A percentile compares a stretch with the other conserved stretches of the same genome.
phyloP scores from a whole-genome alignment of 2,329 filamentous ascomycete species.

The Talaromyces sp. region DNA sequence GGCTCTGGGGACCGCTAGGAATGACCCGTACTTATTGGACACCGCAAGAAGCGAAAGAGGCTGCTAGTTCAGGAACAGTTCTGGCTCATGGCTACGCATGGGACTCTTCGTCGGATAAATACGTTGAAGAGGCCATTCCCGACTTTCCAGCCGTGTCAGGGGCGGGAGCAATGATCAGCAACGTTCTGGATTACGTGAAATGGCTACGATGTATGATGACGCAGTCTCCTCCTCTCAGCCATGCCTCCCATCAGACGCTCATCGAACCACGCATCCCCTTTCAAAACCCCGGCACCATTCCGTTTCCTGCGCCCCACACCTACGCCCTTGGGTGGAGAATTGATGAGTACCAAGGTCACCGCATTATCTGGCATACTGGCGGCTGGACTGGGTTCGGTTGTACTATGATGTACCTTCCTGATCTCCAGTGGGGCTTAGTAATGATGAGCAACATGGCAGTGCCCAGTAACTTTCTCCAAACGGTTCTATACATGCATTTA shows the following conservation, averaged over 20 bases:
- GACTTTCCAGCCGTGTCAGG: conserved; percentile 4
- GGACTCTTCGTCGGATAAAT: background rate
- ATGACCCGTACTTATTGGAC: conserved; percentile 3
- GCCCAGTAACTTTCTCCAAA: background rate
- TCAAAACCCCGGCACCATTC: background rate
- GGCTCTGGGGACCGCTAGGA: background rate
- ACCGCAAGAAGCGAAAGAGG: background rate
- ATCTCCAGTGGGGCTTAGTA: background rate
- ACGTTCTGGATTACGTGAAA: conserved; percentile 1
- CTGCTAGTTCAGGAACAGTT: background rate
- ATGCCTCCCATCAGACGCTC: background rate
- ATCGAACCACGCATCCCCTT: background rate
- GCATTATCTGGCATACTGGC: conserved; percentile 1
- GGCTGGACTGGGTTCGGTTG: conserved; percentile 4
- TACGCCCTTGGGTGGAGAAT: conserved; percentile 3
- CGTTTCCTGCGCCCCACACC: background rate
- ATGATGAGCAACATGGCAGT: background rate
- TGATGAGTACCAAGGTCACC: background rate
- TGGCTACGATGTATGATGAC: conserved; percentile 5
- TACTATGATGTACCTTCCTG: conserved; percentile 4
- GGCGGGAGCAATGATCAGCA: conserved; percentile 3
- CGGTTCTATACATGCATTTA: background rate
- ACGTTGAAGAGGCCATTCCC: background rate
- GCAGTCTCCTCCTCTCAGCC: conserved; percentile 1
- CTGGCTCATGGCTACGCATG: conserved; percentile 1